A percentile compares a stretch with the other conserved stretches of the same genome.
Conservation (phyloP, 2,329 filamentous ascomycete genomes). For the Fusarium abutilonis region DNA sequence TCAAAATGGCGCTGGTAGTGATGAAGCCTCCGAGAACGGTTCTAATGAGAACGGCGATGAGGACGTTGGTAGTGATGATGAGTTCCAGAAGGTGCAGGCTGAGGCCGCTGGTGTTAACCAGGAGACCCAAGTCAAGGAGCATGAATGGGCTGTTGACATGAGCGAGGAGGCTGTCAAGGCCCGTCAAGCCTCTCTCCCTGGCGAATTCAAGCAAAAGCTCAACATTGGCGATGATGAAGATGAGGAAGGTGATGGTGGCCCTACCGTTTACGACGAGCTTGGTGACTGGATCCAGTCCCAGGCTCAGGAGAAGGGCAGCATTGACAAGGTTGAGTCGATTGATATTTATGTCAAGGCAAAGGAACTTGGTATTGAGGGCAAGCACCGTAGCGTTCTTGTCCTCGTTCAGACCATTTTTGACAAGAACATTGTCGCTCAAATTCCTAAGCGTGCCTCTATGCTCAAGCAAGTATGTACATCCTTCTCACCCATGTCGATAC, state of each 20-base stretch:
- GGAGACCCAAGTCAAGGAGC: slow-evolving; percentile 76
- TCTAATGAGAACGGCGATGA: slow-evolving; percentile 62
- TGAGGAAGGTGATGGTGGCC: slow-evolving; percentile 79
- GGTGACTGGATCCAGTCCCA: slow-evolving; percentile 90
- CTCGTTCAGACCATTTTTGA: slow-evolving; percentile 94
- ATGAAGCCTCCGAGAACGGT: slow-evolving; percentile 61
- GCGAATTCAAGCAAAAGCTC: slow-evolving; percentile 92
- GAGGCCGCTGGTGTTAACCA: slow-evolving; percentile 59
- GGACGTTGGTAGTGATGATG: slow-evolving; percentile 87
- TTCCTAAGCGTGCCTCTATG: slow-evolving; percentile 83
- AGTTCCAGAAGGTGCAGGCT: slow-evolving; percentile 84
- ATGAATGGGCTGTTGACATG: slow-evolving; percentile 96
- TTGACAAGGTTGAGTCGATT: slow-evolving; percentile 85
- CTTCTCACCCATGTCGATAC: not conserved
- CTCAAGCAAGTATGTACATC: slow-evolving; percentile 77
- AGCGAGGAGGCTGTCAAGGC: slow-evolving; percentile 95
- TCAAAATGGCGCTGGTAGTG: slow-evolving; percentile 69
- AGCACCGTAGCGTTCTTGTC: slow-evolving; percentile 92
- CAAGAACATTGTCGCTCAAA: slow-evolving; percentile 87
- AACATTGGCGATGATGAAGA: slow-evolving; percentile 84
- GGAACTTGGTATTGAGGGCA: slow-evolving; percentile 91
- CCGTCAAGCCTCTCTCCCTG: slow-evolving; percentile 91
- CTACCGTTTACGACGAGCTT: slow-evolving; percentile 86
- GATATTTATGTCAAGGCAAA: slow-evolving; percentile 97
- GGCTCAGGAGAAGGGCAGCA: slow-evolving; percentile 74